Percentiles rank a stretch among this genome's conserved stretches.
These are phyloP conservation scores for Curvularia spicifera DNA, from an alignment of 2,329 filamentous ascomycete genomes.

Conservation along the genomic window DNA sequence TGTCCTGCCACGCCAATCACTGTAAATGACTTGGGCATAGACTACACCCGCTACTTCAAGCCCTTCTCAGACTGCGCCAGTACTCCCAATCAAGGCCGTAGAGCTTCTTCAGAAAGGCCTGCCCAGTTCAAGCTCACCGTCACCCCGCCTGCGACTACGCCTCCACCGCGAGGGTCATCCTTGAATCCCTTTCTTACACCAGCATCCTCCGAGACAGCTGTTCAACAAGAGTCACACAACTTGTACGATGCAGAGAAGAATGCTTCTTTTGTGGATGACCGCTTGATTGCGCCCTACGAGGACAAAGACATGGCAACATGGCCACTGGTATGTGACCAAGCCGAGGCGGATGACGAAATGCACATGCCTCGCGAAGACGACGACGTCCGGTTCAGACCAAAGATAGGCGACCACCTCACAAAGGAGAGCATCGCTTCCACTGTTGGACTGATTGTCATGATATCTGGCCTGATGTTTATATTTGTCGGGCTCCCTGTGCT, in stretches of 20 bases:
- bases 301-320: slow-evolving; percentile 52
- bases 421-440: slow-evolving; percentile 53
- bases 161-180: slow-evolving; percentile 17
- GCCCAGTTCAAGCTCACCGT: slow-evolving; percentile 10
- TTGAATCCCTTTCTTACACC: slow-evolving; percentile 41
- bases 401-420: slow-evolving; percentile 54
- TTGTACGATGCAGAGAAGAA: slow-evolving; percentile 37
- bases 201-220: slow-evolving; percentile 35
- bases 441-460: slow-evolving; percentile 54
- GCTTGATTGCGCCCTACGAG: slow-evolving; percentile 53
- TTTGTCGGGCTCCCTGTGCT: slow-evolving; percentile 61
- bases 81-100: slow-evolving; percentile 31
- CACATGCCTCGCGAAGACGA: slow-evolving; percentile 61
- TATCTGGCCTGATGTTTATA: slow-evolving; percentile 56
- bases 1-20: slow-evolving; percentile 31
- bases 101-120: slow-evolving; percentile 30
- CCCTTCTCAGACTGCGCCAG: slow-evolving; percentile 37
- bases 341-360: slow-evolving; percentile 61
- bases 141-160: slow-evolving; percentile 24
- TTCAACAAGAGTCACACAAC: slow-evolving; percentile 27
- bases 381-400: slow-evolving; percentile 54
- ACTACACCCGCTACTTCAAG: slow-evolving; percentile 48
- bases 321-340: slow-evolving; percentile 57
- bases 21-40: slow-evolving; percentile 40
- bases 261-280: slow-evolving; percentile 56